Conservation (phyloP, 2,329 filamentous ascomycete species). For the Exophiala xenobiotica region DNA sequence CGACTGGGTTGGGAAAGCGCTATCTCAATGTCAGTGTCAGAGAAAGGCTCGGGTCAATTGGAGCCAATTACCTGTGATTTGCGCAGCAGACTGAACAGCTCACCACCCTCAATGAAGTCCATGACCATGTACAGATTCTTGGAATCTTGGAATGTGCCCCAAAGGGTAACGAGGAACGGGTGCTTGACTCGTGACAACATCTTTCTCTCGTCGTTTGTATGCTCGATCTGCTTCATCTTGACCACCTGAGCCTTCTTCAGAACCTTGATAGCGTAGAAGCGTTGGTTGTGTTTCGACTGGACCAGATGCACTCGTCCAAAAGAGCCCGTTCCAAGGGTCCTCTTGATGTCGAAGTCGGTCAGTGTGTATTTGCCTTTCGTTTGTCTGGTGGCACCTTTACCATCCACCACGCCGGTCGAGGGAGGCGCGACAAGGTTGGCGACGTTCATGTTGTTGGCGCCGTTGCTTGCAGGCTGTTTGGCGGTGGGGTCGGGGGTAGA, state of each 20-base stretch:
- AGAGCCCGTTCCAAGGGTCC: conserved; percentile 92
- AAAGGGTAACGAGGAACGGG: conserved; percentile 94
- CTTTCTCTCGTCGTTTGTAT: conserved; percentile 94
- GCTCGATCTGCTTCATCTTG: conserved; percentile 99
- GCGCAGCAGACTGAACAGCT: conserved; percentile 89
- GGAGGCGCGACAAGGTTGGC: conserved; percentile 21
- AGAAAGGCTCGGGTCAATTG: not conserved
- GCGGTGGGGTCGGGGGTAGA: conserved; percentile 29
- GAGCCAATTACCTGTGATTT: conserved; percentile 72
- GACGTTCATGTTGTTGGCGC: conserved; percentile 29
- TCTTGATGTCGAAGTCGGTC: conserved; percentile 81
- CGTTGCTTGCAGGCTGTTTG: conserved; percentile 31
- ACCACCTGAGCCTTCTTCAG: conserved; percentile 98
- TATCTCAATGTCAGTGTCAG: conserved; percentile 42
- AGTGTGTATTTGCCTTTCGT: conserved; percentile 98
- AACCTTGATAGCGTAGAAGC: conserved; percentile 98
- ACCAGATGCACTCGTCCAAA: conserved; percentile 96
- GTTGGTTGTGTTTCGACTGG: conserved; percentile 95
- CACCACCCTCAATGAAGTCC: conserved; percentile 98
- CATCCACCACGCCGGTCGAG: conserved; percentile 30
- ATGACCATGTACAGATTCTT: conserved; percentile 99
- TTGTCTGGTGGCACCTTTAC: conserved; percentile 53
- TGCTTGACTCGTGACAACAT: conserved; percentile 98
- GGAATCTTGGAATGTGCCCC: conserved; percentile 96
- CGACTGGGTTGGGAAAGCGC: conserved; percentile 97